phyloP scores from a whole-genome alignment of 306 rosid species.

The Benincasa hispida region DNA sequence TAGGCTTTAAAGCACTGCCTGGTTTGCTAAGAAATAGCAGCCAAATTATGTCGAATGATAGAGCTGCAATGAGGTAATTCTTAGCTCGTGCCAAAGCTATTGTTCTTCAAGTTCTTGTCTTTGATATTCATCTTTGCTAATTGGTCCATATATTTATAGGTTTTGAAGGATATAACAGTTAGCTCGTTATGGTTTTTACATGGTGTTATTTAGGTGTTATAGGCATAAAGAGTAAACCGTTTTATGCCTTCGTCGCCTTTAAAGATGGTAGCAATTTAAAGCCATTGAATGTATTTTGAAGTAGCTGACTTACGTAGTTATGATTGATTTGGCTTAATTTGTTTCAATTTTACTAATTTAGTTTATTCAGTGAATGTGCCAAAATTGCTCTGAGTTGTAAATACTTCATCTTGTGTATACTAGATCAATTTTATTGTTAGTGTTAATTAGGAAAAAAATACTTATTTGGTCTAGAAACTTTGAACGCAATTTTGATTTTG shows the following conservation, averaged over 20 bases:
- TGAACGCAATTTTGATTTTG: too few species aligned
- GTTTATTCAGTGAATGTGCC: neutral
- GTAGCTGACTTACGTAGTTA: neutral
- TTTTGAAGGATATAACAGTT: neutral
- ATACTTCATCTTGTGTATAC: neutral
- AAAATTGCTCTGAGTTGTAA: neutral
- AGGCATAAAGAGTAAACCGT: neutral
- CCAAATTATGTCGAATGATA: neutral
- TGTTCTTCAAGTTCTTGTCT: neutral
- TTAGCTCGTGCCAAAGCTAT: neutral
- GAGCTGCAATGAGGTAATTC: neutral
- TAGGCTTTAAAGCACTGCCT: neutral
- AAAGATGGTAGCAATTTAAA: neutral
- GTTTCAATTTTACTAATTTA: neutral
- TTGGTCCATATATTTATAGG: neutral
- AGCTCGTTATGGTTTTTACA: neutral
- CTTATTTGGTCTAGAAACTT: too few species aligned
- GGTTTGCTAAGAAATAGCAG: neutral
- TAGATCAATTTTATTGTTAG: too few species aligned
- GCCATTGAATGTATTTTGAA: neutral
- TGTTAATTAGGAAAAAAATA: too few species aligned
- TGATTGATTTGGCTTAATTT: too few species aligned
- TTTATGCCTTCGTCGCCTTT: neutral
- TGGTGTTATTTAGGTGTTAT: neutral
- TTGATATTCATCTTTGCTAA: neutral